Conservation (phyloP, 495 filamentous ascomycete genomes). For the Sordaria brevicollis region DNA sequence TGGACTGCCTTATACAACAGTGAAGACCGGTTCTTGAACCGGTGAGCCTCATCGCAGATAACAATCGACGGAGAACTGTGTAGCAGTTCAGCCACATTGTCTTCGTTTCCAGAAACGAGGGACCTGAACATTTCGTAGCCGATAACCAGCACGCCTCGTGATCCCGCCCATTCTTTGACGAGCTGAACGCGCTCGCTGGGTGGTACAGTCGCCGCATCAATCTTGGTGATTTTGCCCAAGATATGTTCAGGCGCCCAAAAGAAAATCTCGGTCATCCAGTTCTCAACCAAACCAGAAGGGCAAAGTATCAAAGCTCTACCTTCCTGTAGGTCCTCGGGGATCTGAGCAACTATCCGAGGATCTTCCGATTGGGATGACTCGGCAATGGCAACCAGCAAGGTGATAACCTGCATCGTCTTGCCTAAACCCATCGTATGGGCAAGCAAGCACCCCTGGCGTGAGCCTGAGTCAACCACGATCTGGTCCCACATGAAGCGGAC, state of each 20-base stretch:
- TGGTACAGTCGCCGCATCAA: constrained; percentile 24
- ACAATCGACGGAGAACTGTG: constrained; percentile 57
- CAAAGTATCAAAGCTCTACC: constrained; percentile 65
- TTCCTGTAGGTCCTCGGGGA: constrained; percentile 50
- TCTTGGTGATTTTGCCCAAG: constrained; percentile 43
- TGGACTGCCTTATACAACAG: constrained; percentile 41
- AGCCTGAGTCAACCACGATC: constrained; percentile 43
- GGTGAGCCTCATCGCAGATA: constrained; percentile 83
- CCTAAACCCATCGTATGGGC: constrained; percentile 92
- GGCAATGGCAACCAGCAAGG: constrained; percentile 64
- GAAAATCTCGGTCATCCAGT: constrained; percentile 71
- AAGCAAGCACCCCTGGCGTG: constrained; percentile 65
- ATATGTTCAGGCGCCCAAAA: constrained; percentile 51
- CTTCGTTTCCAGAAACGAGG: constrained; percentile 19
- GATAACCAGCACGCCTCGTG: constrained; percentile 66
- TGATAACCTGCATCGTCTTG: constrained; percentile 87
- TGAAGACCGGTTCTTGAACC: constrained; percentile 52
- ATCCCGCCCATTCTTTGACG: constrained; percentile 47
- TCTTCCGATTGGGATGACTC: constrained; percentile 52
- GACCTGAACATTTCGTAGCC: constrained; percentile 56
- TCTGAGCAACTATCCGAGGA: constrained; percentile 45
- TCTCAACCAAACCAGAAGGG: constrained; percentile 63
- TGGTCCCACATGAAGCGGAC: constrained; percentile 89
- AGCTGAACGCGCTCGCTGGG: constrained; percentile 27
- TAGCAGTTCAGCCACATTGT: constrained; percentile 31